A percentile compares a stretch with the other conserved stretches of the same genome.
Evolutionary conservation across 441 rosid species (phyloP).

Genomic region (Erodium moschatum): DNA sequence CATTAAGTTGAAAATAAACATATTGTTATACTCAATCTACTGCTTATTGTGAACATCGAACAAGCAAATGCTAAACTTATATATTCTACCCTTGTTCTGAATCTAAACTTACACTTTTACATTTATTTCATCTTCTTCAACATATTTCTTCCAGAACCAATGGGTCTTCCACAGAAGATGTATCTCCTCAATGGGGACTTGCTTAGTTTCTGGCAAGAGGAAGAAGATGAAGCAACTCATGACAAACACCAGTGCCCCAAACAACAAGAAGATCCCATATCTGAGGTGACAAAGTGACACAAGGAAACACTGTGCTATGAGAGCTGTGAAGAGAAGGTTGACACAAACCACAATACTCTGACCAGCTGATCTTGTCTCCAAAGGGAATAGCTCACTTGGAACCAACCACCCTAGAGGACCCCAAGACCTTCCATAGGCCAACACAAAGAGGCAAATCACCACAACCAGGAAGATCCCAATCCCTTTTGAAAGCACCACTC

Average conservation of each 20-base stretch:
- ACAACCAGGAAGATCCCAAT: conserved; percentile 52
- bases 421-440: conserved; percentile 90
- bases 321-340: conserved; percentile 73
- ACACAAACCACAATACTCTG: conserved; percentile 73
- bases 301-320: conserved; percentile 81
- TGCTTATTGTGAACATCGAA: conserved; percentile 1
- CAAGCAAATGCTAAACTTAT: not conserved
- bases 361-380: conserved; percentile 83
- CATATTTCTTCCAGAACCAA: conserved; percentile 62
- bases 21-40: not conserved
- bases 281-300: conserved; percentile 61
- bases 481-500: conserved; percentile 38
- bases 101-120: not conserved
- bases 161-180: conserved; percentile 63
- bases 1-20: not conserved
- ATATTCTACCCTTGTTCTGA: not conserved
- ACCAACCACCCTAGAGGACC: conserved; percentile 93
- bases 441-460: conserved; percentile 55
- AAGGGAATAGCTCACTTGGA: conserved; percentile 71
- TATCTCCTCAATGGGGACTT: conserved; percentile 77
- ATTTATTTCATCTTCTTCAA: not conserved
- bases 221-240: conserved; percentile 65
- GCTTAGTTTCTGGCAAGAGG: conserved; percentile 77
- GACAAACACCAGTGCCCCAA: conserved; percentile 46
- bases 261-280: conserved; percentile 65